phyloP scores from a whole-genome alignment of 192 early-diverging fungal species.

The Umbelopsis vinacea region DNA sequence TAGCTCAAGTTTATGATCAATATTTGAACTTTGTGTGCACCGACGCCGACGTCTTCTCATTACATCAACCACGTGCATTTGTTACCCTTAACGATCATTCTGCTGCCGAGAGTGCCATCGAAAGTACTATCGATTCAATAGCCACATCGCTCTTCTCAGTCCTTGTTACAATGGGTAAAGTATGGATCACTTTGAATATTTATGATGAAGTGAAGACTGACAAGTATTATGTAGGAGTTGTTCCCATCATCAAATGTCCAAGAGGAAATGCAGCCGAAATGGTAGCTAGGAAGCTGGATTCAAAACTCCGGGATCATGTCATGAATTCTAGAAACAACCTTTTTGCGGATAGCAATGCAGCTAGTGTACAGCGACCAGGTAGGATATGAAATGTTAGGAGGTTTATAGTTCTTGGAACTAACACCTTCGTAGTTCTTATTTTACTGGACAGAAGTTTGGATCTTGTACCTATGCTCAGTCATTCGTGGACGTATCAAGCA shows the following conservation, averaged over 20 bases:
- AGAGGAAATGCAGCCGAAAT: conserved; percentile 93
- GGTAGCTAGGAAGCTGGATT: conserved; percentile 89
- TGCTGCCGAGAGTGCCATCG: conserved; percentile 81
- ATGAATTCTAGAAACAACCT: conserved; percentile 88
- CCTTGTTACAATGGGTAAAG: conserved; percentile 80
- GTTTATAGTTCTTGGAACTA: neutral
- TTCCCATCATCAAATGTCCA: conserved; percentile 92
- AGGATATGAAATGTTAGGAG: neutral
- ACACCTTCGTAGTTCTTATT: conserved; percentile 64
- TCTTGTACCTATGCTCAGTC: conserved; percentile 86
- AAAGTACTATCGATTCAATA: conserved; percentile 77
- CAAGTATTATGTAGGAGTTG: conserved; percentile 52
- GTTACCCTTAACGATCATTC: conserved; percentile 82
- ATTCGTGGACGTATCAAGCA: conserved; percentile 98
- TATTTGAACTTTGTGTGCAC: conserved; percentile 94
- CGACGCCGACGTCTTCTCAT: conserved; percentile 91
- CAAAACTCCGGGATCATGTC: conserved; percentile 88
- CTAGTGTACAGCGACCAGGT: conserved; percentile 69
- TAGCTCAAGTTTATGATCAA: conserved; percentile 96
- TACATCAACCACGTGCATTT: conserved; percentile 84
- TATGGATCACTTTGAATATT: neutral
- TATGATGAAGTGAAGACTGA: neutral
- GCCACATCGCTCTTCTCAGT: conserved; percentile 88
- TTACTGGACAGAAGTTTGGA: conserved; percentile 93
- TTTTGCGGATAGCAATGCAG: conserved; percentile 65